A percentile compares a stretch with the other conserved stretches of the same genome.
These are phyloP conservation scores for Kwoniella dendrophila DNA, from an alignment of 768 basidiomycete species.

Conservation along the genomic window DNA sequence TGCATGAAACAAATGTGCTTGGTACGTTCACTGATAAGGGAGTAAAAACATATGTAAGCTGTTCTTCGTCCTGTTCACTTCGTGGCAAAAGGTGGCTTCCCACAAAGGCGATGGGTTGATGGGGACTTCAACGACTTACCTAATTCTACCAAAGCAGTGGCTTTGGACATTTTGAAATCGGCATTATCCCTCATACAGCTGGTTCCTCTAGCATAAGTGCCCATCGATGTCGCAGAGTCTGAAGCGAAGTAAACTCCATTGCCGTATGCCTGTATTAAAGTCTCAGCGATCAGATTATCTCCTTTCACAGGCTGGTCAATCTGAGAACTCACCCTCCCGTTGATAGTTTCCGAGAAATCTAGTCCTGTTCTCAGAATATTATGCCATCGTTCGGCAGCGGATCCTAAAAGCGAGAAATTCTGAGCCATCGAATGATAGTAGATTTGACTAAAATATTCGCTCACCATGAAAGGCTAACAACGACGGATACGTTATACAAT, in stretches of 20 bases:
- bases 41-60: conserved; percentile 5
- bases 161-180: conserved; percentile 26
- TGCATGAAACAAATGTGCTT: conserved; percentile 24
- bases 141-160: conserved; percentile 33
- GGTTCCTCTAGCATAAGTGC: conserved; percentile 7
- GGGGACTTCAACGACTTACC: conserved; percentile 11
- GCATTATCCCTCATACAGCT: conserved; percentile 27
- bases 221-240: conserved; percentile 29
- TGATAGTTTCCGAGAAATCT: conserved; percentile 32
- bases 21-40: conserved; percentile 30
- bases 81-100: neutral
- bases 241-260: conserved; percentile 43
- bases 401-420: no score
- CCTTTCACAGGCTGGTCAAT: neutral
- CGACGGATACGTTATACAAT: conserved; percentile 27
- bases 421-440: neutral
- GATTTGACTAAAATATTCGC: neutral
- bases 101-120: neutral
- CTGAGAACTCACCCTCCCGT: conserved; percentile 27
- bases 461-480: conserved; percentile 37
- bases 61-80: neutral
- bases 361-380: conserved; percentile 41
- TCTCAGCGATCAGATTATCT: no score
- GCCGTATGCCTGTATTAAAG: conserved; percentile 31
- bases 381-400: conserved; percentile 34